Conservation (phyloP, 108 stramenopile species). For the Cyclotella kingstonii region DNA sequence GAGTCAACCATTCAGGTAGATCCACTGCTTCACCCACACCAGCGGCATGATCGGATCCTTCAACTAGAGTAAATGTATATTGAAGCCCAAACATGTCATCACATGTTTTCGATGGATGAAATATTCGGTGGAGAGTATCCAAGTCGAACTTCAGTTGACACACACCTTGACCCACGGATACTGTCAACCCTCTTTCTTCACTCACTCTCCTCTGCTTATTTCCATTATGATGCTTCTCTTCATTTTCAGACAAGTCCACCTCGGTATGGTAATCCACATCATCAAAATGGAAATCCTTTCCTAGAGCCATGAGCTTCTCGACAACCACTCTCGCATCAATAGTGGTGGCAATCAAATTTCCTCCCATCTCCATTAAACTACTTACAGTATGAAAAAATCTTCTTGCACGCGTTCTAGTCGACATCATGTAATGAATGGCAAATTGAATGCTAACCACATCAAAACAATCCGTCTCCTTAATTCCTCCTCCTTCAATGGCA, state of each 20-base stretch:
- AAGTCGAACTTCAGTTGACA: constrained; percentile 73
- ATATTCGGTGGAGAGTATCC: constrained; percentile 54
- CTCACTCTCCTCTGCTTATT: constrained; percentile 24
- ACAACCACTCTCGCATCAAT: constrained; percentile 89
- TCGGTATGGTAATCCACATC: constrained; percentile 39
- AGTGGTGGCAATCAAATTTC: constrained; percentile 93
- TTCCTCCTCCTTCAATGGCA: constrained; percentile 64
- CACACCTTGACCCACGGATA: constrained; percentile 64
- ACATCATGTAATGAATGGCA: constrained; percentile 99
- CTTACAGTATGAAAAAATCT: constrained; percentile 90
- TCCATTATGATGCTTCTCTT: constrained; percentile 30
- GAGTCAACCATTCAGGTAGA: constrained; percentile 87
- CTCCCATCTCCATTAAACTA: constrained; percentile 82
- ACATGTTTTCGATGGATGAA: constrained; percentile 31
- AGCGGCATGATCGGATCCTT: constrained; percentile 74
- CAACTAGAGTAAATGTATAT: constrained; percentile 85
- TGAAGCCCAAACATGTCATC: constrained; percentile 84
- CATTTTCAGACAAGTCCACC: constrained; percentile 33
- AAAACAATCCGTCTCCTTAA: constrained; percentile 66
- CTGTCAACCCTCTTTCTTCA: constrained; percentile 36
- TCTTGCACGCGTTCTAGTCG: constrained; percentile 74
- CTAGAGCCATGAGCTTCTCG: constrained; percentile 73
- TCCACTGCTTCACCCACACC: constrained; percentile 86
- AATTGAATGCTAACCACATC: constrained; percentile 97
- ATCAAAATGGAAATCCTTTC: constrained; percentile 68